Percentiles rank a stretch among this genome's conserved stretches.
These are phyloP conservation scores for Kluyveromyces aestuarii DNA, from an alignment of 805 yeast genomes.

Conservation along the genomic window DNA sequence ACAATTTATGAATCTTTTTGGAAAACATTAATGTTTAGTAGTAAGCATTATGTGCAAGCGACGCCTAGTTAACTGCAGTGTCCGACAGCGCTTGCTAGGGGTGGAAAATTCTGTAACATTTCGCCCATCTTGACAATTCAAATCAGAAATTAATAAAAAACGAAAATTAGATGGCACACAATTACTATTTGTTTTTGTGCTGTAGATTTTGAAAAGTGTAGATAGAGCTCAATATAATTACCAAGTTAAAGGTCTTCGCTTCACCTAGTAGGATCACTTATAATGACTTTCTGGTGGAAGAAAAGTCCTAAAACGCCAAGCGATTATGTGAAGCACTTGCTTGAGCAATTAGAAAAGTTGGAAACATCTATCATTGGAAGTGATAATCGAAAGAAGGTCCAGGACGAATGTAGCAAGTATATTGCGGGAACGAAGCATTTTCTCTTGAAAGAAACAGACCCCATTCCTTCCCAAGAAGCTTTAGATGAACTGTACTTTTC, in stretches of 20 bases:
- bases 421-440: constrained; percentile 56
- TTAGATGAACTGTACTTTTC: constrained; percentile 73
- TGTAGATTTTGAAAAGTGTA: background rate
- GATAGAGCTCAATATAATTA: background rate
- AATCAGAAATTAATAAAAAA: too few relatives aligned
- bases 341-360: constrained; percentile 62
- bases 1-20: too few relatives aligned
- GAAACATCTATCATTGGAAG: constrained; percentile 31
- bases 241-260: background rate
- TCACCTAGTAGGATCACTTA: background rate
- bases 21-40: too few relatives aligned
- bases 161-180: too few relatives aligned
- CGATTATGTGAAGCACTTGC: constrained; percentile 68
- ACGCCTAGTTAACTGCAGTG: too few relatives aligned
- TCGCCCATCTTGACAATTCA: too few relatives aligned
- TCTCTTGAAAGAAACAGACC: constrained; percentile 52
- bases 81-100: too few relatives aligned
- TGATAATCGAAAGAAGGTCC: constrained; percentile 36
- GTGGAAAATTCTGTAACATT: too few relatives aligned
- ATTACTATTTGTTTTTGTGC: too few relatives aligned
- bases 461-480: constrained; percentile 54
- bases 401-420: constrained; percentile 66
- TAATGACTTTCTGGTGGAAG: constrained; percentile 85
- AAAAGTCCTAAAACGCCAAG: constrained; percentile 84
- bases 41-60: too few relatives aligned